Evolutionary conservation across 2,329 filamentous ascomycete genomes (phyloP).

Genomic region (Cercospora canescens): DNA sequence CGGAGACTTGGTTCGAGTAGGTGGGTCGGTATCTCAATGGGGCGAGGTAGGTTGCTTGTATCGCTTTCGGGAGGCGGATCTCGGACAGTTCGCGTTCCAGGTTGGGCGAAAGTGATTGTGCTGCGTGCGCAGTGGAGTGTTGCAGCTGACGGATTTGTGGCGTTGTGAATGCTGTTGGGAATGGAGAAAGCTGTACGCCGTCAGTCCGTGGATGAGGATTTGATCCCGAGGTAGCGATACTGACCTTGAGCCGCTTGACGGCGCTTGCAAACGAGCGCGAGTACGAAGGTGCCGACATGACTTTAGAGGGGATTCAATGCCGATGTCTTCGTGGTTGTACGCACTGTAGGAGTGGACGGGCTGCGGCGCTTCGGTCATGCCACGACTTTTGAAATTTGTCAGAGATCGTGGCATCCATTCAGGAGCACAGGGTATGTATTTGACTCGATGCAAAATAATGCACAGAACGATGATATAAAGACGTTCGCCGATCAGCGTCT

Average conservation of each 20-base stretch:
- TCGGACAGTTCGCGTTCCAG: slow-evolving; percentile 31
- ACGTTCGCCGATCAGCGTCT: too few relatives aligned
- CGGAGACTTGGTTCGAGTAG: slow-evolving; percentile 47
- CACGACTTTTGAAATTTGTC: neutral
- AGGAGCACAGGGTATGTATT: too few relatives aligned
- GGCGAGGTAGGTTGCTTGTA: slow-evolving; percentile 83
- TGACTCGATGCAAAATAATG: too few relatives aligned
- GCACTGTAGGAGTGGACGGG: neutral
- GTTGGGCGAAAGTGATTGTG: slow-evolving; percentile 8
- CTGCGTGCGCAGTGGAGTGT: slow-evolving; percentile 15
- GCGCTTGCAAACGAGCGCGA: slow-evolving; percentile 45
- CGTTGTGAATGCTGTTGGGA: neutral
- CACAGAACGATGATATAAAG: too few relatives aligned
- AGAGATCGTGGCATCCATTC: neutral
- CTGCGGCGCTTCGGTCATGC: neutral
- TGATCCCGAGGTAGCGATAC: neutral
- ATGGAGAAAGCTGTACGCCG: slow-evolving; percentile 26
- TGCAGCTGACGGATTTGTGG: slow-evolving; percentile 23
- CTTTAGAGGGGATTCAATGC: neutral
- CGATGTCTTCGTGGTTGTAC: neutral
- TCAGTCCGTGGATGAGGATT: neutral
- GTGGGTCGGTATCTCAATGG: slow-evolving; percentile 75
- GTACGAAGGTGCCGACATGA: slow-evolving; percentile 48
- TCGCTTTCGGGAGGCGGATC: slow-evolving; percentile 69
- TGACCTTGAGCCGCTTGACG: slow-evolving; percentile 46